Evolutionary conservation across 2,329 filamentous ascomycete species (phyloP), one percentile per base, ranked within the genome.

Genomic region (Trichoderma simmonsii): DNA sequence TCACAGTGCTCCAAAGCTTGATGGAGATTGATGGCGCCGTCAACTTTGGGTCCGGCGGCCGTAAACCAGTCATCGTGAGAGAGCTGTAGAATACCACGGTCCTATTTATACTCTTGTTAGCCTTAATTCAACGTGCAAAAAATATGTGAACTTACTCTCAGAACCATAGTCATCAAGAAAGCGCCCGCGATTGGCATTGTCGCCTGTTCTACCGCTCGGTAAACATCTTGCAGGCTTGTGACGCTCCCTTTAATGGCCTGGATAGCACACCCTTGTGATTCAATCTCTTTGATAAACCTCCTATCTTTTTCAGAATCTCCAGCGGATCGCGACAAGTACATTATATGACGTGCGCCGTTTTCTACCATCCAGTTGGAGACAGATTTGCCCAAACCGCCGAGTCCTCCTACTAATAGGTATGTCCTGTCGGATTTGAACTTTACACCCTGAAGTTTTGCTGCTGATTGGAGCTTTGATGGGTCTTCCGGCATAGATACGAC

Each of bases 171-270:
- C 8, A 81, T 80, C 30, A 83, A 78, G 3, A 78, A 77, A 7
- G 83, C 81, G 48, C 82, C 82, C 0, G 73, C 77, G 28, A 83
- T 77, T 0, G 77, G 77, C 5, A 81, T 79, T 75, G 81, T 18
- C 70, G 71, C 73, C 9, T 65, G 57, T 30, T 54, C 21, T 5
- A 75, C 57, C 14, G 70, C 73, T 18, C 60, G 43, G 18, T 54
- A 51, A 3, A 75, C 73, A 51, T 74, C 73, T 11, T 60, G 39
- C 9, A 71, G 8, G 12, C 56, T 39, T 5, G 61, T 63, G 8
- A 73, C 73, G 15, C 60, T 71, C 5, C 73, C 70, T 14, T 54
- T 36, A 2, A 74, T 63, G 3, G 57, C 28, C 18, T 48, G 30
- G 3, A 66, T 57, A 1, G n/a, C 14, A 43, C 72, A 73, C 8